Percentiles rank a stretch among this genome's conserved stretches.
These are phyloP conservation scores for Stachybotrys elegans DNA, from an alignment of 2,329 filamentous ascomycete genomes.

Conservation along the genomic window DNA sequence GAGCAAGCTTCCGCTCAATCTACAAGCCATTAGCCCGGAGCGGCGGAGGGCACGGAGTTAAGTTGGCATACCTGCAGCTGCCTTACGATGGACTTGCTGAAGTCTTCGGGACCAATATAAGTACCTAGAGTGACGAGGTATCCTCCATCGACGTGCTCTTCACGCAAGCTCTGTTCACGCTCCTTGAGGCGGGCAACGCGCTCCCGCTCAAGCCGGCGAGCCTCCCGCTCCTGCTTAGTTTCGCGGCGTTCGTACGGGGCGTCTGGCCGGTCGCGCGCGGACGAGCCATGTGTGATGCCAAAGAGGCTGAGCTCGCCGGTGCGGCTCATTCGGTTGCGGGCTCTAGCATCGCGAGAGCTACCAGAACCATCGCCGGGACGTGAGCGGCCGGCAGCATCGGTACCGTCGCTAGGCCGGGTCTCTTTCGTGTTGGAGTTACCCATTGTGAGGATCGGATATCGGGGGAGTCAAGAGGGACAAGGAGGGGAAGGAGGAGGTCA, in stretches of 20 bases:
- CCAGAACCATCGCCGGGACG: conserved; percentile 20
- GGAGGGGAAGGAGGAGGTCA: too few species aligned
- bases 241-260: conserved; percentile 64
- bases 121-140: conserved; percentile 91
- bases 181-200: conserved; percentile 71
- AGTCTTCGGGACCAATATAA: conserved; percentile 90
- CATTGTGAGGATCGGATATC: conserved; percentile 23
- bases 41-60: neutral
- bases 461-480: too few species aligned
- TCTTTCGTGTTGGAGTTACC: conserved; percentile 36
- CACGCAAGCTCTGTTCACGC: conserved; percentile 80
- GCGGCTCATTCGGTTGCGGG: conserved; percentile 32
- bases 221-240: conserved; percentile 87
- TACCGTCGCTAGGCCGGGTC: too few species aligned
- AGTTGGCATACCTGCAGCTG: conserved; percentile 71
- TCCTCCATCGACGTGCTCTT: conserved; percentile 91
- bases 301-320: conserved; percentile 42
- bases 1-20: conserved; percentile 89
- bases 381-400: too few species aligned
- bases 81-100: conserved; percentile 80
- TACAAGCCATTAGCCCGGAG: conserved; percentile 29
- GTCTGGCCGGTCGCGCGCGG: conserved; percentile 33
- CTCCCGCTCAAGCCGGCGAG: conserved; percentile 78
- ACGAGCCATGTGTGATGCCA: conserved; percentile 32
- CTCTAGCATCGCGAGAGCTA: conserved; percentile 13